Conservation (phyloP, 1,284 basidiomycete genomes). For the Ustilago lituana region DNA sequence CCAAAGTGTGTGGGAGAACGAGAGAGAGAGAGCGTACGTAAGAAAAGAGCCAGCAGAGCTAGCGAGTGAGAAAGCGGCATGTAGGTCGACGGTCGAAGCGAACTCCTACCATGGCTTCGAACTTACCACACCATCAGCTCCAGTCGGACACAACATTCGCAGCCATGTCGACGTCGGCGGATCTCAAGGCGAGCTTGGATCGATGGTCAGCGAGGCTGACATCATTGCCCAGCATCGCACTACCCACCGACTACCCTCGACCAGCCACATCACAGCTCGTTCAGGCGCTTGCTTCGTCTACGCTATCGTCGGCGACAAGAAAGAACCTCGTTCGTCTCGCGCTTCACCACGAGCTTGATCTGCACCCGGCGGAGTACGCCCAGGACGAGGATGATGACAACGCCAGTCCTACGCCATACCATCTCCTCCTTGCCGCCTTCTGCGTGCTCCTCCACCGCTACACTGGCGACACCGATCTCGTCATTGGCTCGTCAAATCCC, state of each 20-base stretch:
- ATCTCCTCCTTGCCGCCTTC: slow-evolving; percentile 90
- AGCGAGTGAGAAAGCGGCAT: too few relatives aligned
- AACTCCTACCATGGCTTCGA: too few relatives aligned
- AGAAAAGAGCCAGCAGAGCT: too few relatives aligned
- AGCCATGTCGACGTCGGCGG: slow-evolving; percentile 21
- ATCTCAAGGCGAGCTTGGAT: slow-evolving; percentile 48
- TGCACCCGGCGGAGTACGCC: slow-evolving; percentile 71
- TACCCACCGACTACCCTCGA: slow-evolving; percentile 96
- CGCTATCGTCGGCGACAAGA: slow-evolving; percentile 47
- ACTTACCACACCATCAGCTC: not conserved
- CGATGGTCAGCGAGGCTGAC: slow-evolving; percentile 68
- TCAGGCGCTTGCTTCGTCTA: slow-evolving; percentile 59
- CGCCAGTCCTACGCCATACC: slow-evolving; percentile 79
- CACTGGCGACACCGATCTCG: slow-evolving; percentile 92
- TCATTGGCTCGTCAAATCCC: slow-evolving; percentile 84
- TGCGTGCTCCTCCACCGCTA: slow-evolving; percentile 90
- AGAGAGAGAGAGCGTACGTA: too few relatives aligned
- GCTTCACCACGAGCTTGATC: slow-evolving; percentile 80
- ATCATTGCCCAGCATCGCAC: slow-evolving; percentile 84
- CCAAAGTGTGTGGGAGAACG: too few relatives aligned
- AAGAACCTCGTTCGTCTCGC: slow-evolving; percentile 62
- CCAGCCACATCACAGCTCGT: slow-evolving; percentile 70
- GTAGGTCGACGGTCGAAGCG: too few relatives aligned
- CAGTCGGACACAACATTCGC: not conserved
- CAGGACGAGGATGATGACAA: slow-evolving; percentile 47